These are phyloP conservation scores for Salix viminalis DNA, from an alignment of 345 rosid genomes.

Conservation along the genomic window DNA sequence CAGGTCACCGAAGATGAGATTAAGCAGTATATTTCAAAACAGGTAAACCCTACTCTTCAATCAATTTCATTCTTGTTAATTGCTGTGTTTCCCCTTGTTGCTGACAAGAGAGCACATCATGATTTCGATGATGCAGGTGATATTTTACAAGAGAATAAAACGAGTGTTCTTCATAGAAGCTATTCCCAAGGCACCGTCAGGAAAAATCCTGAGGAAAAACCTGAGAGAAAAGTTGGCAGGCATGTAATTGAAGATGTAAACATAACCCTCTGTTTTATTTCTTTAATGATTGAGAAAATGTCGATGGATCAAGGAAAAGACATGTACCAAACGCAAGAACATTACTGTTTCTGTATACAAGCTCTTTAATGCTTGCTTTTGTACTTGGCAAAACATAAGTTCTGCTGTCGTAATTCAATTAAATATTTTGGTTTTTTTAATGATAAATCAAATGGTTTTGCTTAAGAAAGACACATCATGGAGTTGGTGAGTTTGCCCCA, in stretches of 20 bases:
- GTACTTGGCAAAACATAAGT: not conserved
- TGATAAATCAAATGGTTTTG: not conserved
- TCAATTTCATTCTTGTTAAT: not conserved
- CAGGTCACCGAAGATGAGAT: constrained; percentile 14
- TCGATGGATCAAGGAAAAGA: not conserved
- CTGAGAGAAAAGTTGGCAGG: constrained; percentile 16
- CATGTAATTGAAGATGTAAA: not conserved
- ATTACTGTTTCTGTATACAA: not conserved
- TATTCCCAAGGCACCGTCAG: constrained; percentile 35
- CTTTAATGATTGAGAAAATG: not conserved
- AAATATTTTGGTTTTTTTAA: not conserved
- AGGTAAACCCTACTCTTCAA: constrained; percentile 10
- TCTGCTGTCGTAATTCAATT: not conserved
- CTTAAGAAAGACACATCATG: not conserved
- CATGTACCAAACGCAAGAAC: not conserved
- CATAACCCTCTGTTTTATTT: not conserved
- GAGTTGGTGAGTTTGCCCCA: not conserved
- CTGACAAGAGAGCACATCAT: not conserved
- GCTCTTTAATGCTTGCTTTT: not conserved
- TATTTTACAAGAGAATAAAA: constrained; percentile 24
- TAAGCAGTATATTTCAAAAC: constrained; percentile 22
- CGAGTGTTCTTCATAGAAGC: constrained; percentile 19
- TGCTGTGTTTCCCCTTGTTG: not conserved
- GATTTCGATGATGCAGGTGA: constrained; percentile 22
- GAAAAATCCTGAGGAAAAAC: constrained; percentile 24